Evolutionary conservation across 345 rosid species (phyloP).

Genomic region (Eucalyptus camaldulensis): DNA sequence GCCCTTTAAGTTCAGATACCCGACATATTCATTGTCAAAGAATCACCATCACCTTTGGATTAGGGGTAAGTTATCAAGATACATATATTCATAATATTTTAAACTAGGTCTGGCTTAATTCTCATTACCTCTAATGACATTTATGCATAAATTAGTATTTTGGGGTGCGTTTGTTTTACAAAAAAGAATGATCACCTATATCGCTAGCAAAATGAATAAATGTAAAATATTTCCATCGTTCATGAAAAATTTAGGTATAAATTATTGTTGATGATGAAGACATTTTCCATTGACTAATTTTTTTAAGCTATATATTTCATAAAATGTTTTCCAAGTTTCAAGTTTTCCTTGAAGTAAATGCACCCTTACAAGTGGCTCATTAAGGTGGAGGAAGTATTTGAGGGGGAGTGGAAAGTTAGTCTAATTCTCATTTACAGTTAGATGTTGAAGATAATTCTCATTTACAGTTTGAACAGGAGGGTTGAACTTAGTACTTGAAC

Average conservation of each 20-base stretch:
- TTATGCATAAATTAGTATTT: background rate
- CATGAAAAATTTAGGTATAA: background rate
- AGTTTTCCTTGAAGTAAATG: too few relatives aligned
- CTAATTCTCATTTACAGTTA: background rate
- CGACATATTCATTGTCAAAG: too few relatives aligned
- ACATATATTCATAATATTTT: background rate
- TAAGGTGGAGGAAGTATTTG: background rate
- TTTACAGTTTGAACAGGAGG: too few relatives aligned
- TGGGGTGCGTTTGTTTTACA: background rate
- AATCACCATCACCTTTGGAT: too few relatives aligned
- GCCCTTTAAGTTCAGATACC: accelerated
- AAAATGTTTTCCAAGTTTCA: too few relatives aligned
- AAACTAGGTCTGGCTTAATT: background rate
- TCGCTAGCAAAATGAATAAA: too few relatives aligned
- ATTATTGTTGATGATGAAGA: background rate
- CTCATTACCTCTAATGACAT: background rate
- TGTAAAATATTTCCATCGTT: background rate
- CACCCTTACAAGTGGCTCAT: background rate
- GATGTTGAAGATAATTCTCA: background rate
- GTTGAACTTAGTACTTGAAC: accelerated
- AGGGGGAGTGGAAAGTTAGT: background rate
- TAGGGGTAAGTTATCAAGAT: background rate
- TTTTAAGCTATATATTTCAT: too few relatives aligned
- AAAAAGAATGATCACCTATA: too few relatives aligned
- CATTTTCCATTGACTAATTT: too few relatives aligned